Evolutionary conservation across 2,329 filamentous ascomycete species (phyloP).

Genomic region (Colletotrichum sp.): DNA sequence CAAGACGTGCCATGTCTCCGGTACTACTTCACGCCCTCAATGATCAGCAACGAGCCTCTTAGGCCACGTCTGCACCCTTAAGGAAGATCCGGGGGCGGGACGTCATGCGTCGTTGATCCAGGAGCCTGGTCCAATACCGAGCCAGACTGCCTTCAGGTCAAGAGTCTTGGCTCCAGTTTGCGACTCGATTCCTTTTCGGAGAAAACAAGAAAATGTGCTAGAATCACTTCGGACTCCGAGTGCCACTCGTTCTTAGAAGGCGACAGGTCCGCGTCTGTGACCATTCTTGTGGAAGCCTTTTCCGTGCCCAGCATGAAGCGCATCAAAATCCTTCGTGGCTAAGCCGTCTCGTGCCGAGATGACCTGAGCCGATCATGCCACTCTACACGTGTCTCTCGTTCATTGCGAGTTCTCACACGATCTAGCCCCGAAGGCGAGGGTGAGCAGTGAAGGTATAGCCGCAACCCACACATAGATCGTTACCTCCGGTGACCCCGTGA

Average conservation of each 20-base stretch:
- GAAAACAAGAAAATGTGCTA: not conserved
- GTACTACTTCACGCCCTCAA: not conserved
- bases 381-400: not conserved
- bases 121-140: not conserved
- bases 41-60: not conserved
- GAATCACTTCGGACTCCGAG: not conserved
- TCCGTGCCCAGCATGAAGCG: not conserved
- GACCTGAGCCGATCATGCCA: not conserved
- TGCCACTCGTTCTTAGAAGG: not conserved
- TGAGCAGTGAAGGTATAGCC: not conserved
- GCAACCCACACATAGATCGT: not conserved
- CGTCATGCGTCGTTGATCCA: conserved; percentile 4
- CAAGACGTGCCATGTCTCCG: not conserved
- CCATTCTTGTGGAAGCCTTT: not conserved
- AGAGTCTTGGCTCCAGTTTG: not conserved
- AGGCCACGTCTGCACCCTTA: not conserved
- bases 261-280: not conserved
- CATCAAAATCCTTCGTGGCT: not conserved
- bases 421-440: not conserved
- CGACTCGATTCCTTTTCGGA: not conserved
- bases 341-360: not conserved
- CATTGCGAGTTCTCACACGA: not conserved
- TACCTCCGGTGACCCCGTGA: not conserved
- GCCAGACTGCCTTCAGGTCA: not conserved
- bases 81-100: conserved; percentile 6